Percentiles rank a stretch among this genome's conserved stretches.
phyloP scores from a whole-genome alignment of 1,284 basidiomycete species.

The Inonotus obliquus region DNA sequence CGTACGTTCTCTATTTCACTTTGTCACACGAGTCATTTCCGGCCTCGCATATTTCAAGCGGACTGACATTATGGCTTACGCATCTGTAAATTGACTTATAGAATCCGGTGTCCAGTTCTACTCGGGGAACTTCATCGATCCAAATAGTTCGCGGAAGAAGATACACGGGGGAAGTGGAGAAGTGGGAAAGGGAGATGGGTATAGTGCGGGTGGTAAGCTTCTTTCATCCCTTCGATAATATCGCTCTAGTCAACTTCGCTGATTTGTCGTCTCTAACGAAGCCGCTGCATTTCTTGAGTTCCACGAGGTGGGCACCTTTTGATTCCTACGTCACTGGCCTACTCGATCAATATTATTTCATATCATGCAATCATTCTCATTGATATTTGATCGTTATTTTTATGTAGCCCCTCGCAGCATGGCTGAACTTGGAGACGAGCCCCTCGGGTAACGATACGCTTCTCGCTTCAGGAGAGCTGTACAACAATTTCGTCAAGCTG shows the following conservation, averaged over 20 bases:
- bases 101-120: slow-evolving; percentile 75
- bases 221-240: neutral
- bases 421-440: slow-evolving; percentile 34
- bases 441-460: slow-evolving; percentile 46
- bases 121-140: slow-evolving; percentile 49
- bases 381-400: neutral
- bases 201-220: slow-evolving; percentile 49
- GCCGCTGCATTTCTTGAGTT: slow-evolving; percentile 72
- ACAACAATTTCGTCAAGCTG: slow-evolving; percentile 53
- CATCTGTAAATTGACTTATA: slow-evolving; percentile 25
- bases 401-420: slow-evolving; percentile 33
- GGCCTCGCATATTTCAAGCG: neutral
- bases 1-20: slow-evolving; percentile 41
- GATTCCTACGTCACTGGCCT: no score
- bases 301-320: slow-evolving; percentile 40
- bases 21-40: neutral
- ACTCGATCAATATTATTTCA: no score
- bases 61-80: neutral
- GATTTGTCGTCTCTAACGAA: slow-evolving; percentile 24
- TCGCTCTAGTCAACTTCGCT: slow-evolving; percentile 3
- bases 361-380: neutral
- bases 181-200: slow-evolving; percentile 53
- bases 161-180: slow-evolving; percentile 70
- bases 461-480: slow-evolving; percentile 53
- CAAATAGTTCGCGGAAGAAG: slow-evolving; percentile 53